Evolutionary conservation across 495 filamentous ascomycete genomes (phyloP), one percentile per base, ranked within the genome.

Genomic region (Aspergillus ostianus): DNA sequence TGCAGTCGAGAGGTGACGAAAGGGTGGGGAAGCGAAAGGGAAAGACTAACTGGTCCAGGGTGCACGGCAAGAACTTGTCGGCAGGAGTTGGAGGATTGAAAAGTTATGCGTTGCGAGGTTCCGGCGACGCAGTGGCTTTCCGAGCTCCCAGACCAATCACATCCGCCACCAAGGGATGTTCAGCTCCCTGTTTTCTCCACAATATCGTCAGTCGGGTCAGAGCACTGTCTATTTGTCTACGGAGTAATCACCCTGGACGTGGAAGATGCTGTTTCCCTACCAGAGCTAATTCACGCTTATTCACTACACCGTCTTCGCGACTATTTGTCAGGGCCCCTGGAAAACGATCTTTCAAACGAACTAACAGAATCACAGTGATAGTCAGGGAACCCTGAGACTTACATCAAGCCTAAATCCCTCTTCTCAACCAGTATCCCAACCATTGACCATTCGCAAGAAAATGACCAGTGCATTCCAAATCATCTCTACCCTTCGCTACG

Each of bases 401-500:
- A n/a, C n/a, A n/a, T 18, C 17, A 7, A 32, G 29, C 1, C 29
- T 1, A 8, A 1, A 12, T 51, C 9, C 49, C 49, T 6, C 49
- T 27, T 27, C 29, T 21, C 23, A 3, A 52, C 51, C 8, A 44
- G 29, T 53, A 30, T 7, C 32, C 30, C 23, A 23, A 47, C 51
- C 27, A 27, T 20, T 32, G 29, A 32, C 29, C 6, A 32, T 32
- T 7, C 7, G 10, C 29, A 32, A 32, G 29, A 10, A 32, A 32
- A 32, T 32, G 29, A 10, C 29, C 29, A 32, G 29, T 19, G 51
- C 50, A 1, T 89, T 90, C 61, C 70, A 80, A 45, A 76, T 93
- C 61, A 88, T 92, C 58, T 85, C 90, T 1, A 87, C 91, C 9
- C 81, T 94, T 53, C 88, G 78, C 56, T 92, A 88, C 70, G 92